Evolutionary conservation across 108 stramenopile genomes (phyloP), one percentile per base, ranked within the genome.

Genomic region (Stephanodiscus triporus): DNA sequence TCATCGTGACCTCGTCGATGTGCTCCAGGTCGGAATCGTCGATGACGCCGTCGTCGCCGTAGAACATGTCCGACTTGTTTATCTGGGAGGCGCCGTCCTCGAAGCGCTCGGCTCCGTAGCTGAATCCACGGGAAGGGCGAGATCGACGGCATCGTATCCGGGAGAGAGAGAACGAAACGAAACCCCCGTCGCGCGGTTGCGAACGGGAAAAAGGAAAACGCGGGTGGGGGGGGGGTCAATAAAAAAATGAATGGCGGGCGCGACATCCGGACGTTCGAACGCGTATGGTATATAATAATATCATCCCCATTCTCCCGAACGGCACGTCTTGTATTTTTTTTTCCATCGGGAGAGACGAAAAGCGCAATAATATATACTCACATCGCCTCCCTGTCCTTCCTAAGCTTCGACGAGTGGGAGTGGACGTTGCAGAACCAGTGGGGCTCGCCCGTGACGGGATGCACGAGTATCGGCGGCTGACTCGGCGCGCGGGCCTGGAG

Each of bases 371-470:
- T 3, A 45, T 16, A 6, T 4, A 91, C 90, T 88, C 82, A 91
- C 85, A 87, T 80, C 23, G 76, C 65, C 73, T 96, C 95, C 57
- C 95, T 81, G 53, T 93, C 80, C 77, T 96, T 91, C 30, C 95
- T 83, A 19, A 96, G 83, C 63, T 86, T 85, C 37, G 84, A 81
- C n/a, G 88, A 89, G 74, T 96, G 95, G 19, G 89, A 91, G 76
- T 96, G 95, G 19, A 96, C 92, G 75, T 96, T 93, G 68, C 92
- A 96, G 81, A 96, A 96, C 95, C 95, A 96, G 30, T 91, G 91
- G 20, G 95, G 91, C 56, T 92, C 95, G 34, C 89, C 88, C 14
- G 92, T 89, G 10, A 91, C 86, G 16, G 95, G 95, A 72, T 96
- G 92, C 1, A 84, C 38, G 19, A 96, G 90, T 79, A 93, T 91